These are phyloP conservation scores for Theileria orientalis DNA, from an alignment of 169 alveolate species.

Conservation along the genomic window DNA sequence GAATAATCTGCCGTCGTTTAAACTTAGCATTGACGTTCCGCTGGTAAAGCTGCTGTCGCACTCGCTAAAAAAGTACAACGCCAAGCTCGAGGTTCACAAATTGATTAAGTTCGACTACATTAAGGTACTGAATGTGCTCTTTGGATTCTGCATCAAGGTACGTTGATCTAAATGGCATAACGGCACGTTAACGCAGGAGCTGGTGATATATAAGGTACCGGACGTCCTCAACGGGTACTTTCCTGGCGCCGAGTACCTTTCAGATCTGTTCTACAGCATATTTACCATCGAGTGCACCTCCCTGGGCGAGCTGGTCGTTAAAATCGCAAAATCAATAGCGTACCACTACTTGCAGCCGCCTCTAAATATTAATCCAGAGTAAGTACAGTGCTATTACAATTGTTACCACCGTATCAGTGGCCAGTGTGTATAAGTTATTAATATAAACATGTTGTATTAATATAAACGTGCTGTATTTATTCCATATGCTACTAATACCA, in stretches of 20 bases:
- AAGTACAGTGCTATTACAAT: neutral
- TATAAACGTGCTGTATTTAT: too few species aligned
- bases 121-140: conserved; percentile 24
- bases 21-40: conserved; percentile 65
- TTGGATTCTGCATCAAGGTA: conserved; percentile 40
- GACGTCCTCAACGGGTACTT: conserved; percentile 59
- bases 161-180: neutral
- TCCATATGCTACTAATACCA: too few species aligned
- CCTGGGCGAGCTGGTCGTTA: conserved; percentile 11
- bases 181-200: neutral
- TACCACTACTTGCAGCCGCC: conserved; percentile 42
- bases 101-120: neutral
- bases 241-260: conserved; percentile 72
- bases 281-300: conserved; percentile 16
- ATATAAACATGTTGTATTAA: too few species aligned
- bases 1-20: conserved; percentile 69
- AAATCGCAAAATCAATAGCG: conserved; percentile 29
- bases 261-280: conserved; percentile 48
- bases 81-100: neutral
- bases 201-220: conserved; percentile 25
- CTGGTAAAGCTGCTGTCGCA: conserved; percentile 61
- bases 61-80: conserved; percentile 17
- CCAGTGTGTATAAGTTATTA: too few species aligned
- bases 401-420: conserved; percentile 7
- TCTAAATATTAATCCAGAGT: conserved; percentile 8